Base-by-base conservation (phyloP, 441 rosid species). In the Gossypium trilobum region DNA sequence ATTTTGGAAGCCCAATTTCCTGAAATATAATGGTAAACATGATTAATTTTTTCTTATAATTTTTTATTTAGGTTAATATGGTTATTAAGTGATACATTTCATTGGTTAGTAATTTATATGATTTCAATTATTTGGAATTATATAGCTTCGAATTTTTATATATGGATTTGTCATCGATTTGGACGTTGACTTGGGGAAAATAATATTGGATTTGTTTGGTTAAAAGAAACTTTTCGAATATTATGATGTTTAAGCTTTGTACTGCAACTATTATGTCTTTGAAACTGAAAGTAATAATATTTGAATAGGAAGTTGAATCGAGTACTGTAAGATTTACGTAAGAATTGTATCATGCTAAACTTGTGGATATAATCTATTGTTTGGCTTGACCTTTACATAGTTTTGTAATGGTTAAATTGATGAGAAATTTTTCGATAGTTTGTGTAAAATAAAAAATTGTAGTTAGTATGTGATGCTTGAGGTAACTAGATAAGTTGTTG, bases 231-330 rank as follows among this genome's bases (percentile, higher is more conserved):
- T 7, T 60, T 60, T 33, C 9, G 23, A 17, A 61, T 61, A 61
- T 61, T 33, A 16, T 61, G 67, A 33, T 61, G 13, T 31, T 61
- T 61, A 61, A 31, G 67, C n/a, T 33, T 60, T 60, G 65, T 60
- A 29, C 22, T 29, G 65, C 65, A 5, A 0, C 20, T 31, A 7
- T 60, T 29, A 7, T 29, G 65, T n/a, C 46, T 39, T 39, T 39
- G 46, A 58, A 59, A 25, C 16, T 25, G 64, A 59, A 59, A 59
- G 42, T 4, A 17, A 17, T 36, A 16, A 62, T 8, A 19, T 16
- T 62, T 17, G 50, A 3, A 17, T 16, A 36, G 17, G 50, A 42
- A 36, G 51, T 9, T 63, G 11, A 1, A 4, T 17, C 20, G 51
- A 44, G 8, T 39, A 1, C 29, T 39, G 1, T 19, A 63, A 39